Evolutionary conservation across 371 early-diverging fungal species (phyloP).

Genomic region (Lichtheimia ramosa): DNA sequence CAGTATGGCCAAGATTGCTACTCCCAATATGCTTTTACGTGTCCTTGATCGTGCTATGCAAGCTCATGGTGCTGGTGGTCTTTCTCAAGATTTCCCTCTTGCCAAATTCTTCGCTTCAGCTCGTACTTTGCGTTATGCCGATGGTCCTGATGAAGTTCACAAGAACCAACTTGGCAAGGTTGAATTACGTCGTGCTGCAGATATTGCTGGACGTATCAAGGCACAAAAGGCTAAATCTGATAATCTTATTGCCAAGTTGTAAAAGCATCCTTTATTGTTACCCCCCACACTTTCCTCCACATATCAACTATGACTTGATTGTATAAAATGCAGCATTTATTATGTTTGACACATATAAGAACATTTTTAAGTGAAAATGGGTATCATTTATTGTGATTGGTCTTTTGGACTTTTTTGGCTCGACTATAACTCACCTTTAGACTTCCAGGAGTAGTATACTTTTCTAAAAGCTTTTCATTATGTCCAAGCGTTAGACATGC

Average conservation of each 20-base stretch:
- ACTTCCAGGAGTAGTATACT: too few relatives aligned
- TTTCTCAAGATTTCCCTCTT: slow-evolving; percentile 84
- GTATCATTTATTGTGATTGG: too few relatives aligned
- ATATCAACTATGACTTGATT: too few relatives aligned
- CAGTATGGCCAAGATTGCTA: slow-evolving; percentile 89
- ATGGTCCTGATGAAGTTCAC: slow-evolving; percentile 62
- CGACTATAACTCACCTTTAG: too few relatives aligned
- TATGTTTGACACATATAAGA: too few relatives aligned
- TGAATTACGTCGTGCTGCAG: slow-evolving; percentile 48
- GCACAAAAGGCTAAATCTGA: slow-evolving; percentile 36
- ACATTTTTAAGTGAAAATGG: too few relatives aligned
- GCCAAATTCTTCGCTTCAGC: slow-evolving; percentile 83
- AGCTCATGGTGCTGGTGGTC: slow-evolving; percentile 88
- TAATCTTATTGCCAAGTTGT: slow-evolving; percentile 16
- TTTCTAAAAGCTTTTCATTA: too few relatives aligned
- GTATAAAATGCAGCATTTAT: too few relatives aligned
- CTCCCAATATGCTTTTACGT: slow-evolving; percentile 73
- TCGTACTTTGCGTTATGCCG: slow-evolving; percentile 90
- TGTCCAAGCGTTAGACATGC: too few relatives aligned
- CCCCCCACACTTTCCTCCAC: too few relatives aligned
- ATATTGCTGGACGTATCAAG: slow-evolving; percentile 27
- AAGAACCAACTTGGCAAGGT: slow-evolving; percentile 43
- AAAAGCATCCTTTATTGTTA: slow-evolving; percentile 1
- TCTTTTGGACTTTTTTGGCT: too few relatives aligned
- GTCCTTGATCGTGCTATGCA: slow-evolving; percentile 91